Conservation (phyloP, 805 yeast genomes). For the Monosporozyma aquatica region DNA sequence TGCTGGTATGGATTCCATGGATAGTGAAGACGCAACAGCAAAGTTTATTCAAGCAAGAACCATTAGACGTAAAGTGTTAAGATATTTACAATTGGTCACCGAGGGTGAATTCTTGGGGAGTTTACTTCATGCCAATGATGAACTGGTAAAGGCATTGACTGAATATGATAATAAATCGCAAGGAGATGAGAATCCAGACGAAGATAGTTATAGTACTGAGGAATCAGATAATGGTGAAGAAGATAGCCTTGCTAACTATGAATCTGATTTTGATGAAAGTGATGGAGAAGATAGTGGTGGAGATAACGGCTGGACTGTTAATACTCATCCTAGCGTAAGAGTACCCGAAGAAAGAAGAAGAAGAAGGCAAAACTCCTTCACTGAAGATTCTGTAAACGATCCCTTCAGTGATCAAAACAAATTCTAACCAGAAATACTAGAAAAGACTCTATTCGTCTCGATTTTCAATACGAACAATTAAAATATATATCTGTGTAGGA, state of each 20-base stretch:
- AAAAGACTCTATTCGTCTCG: no score
- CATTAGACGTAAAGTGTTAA: slow-evolving; percentile 66
- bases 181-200: slow-evolving; percentile 30
- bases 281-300: slow-evolving; percentile 13
- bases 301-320: slow-evolving; percentile 3
- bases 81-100: slow-evolving; percentile 76
- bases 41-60: slow-evolving; percentile 68
- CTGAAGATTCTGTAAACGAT: slow-evolving; percentile 5
- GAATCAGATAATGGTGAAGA: slow-evolving; percentile 30
- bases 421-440: background rate
- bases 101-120: slow-evolving; percentile 85
- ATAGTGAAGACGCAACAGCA: slow-evolving; percentile 49
- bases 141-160: slow-evolving; percentile 65
- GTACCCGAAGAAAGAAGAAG: background rate
- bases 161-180: slow-evolving; percentile 53
- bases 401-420: slow-evolving; percentile 48
- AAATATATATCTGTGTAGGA: no score
- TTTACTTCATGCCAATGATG: slow-evolving; percentile 82
- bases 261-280: slow-evolving; percentile 13
- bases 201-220: slow-evolving; percentile 36
- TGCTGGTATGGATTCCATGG: slow-evolving; percentile 47
- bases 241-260: slow-evolving; percentile 32
- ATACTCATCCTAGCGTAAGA: background rate
- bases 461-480: no score
- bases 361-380: background rate